Conservation (phyloP, 2,329 filamentous ascomycete species). For the Penicillium janthinellum region DNA sequence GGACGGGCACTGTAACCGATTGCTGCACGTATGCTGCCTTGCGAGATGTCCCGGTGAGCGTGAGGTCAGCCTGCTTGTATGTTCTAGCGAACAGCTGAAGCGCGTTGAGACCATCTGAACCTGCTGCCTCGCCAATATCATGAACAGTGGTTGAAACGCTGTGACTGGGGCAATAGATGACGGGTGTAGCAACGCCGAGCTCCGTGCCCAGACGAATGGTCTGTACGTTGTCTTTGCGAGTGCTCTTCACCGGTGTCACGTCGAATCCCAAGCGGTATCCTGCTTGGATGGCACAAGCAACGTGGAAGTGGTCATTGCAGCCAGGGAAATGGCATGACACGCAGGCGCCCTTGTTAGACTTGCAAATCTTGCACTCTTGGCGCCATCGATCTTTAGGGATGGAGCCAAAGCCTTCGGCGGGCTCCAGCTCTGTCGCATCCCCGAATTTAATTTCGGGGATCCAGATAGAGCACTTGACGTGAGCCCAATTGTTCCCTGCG, state of each 20-base stretch:
- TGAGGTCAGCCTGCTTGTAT: slow-evolving; percentile 92
- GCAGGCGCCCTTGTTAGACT: slow-evolving; percentile 73
- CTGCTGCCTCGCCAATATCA: slow-evolving; percentile 73
- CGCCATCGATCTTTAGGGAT: slow-evolving; percentile 74
- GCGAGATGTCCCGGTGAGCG: slow-evolving; percentile 86
- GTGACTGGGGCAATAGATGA: slow-evolving; percentile 91
- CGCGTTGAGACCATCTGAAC: slow-evolving; percentile 72
- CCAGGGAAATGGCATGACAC: slow-evolving; percentile 70
- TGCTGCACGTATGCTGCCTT: slow-evolving; percentile 73
- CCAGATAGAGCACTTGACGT: slow-evolving; percentile 90
- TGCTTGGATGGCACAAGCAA: slow-evolving; percentile 84
- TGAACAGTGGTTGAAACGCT: slow-evolving; percentile 73
- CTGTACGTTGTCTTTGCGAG: slow-evolving; percentile 75
- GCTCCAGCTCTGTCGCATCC: slow-evolving; percentile 76
- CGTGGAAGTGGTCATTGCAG: slow-evolving; percentile 66
- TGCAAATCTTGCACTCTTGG: slow-evolving; percentile 82
- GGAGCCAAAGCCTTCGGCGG: slow-evolving; percentile 85
- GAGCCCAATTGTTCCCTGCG: slow-evolving; percentile 96
- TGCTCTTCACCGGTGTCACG: slow-evolving; percentile 84
- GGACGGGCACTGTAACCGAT: slow-evolving; percentile 38
- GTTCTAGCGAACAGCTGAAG: slow-evolving; percentile 84
- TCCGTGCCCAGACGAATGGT: slow-evolving; percentile 81
- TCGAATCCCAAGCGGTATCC: slow-evolving; percentile 88
- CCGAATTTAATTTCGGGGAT: slow-evolving; percentile 92
- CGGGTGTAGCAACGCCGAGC: slow-evolving; percentile 78